Evolutionary conservation across 2,329 filamentous ascomycete species (phyloP), one percentile per base, ranked within the genome.

Genomic region (Dactylellina haptotyla): DNA sequence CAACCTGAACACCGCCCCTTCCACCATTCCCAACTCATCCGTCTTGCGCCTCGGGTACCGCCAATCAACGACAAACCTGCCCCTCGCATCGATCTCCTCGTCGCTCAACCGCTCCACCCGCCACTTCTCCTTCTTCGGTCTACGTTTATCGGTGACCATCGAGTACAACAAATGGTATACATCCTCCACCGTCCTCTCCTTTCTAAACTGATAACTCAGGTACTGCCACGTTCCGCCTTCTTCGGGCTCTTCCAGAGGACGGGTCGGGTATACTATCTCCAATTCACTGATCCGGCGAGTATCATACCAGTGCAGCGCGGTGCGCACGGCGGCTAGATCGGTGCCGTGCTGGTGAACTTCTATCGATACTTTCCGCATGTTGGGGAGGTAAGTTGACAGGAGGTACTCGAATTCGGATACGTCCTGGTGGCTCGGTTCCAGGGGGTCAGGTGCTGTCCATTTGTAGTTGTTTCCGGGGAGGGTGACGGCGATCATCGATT

Each of bases 1-100:
- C 12, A 72, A 20, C 28, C 53, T 64, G 43, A 72, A 72, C 26
- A 72, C 67, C 10, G 45, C 37, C 1, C 59, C 59, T 45, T 72
- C 67, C 3, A 61, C 59, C 51, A 64, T 51, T 8, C 26, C 39
- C 3, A 5, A 37, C n/a, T 41, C 34, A 1, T 51, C 53, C 20
- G 9, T 43, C 2, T 1, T 18, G 0, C 18, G 25, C 20, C 46
- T 20, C 2, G 46, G 53, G 32, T 65, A 65, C 2, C 20, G 37
- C 25, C 16, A 28, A 26, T 71, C 50, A 0, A 23, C 20, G 14
- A 37, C 25, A 51, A 50, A 59, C 45, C 61, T 50, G 3, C 59
- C 48, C 12, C 67, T 58, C 23, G 23, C 53, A 16, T 72, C 50
- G n/a, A 72, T 18, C 20, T 65, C 67, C 1, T 59, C 51, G 18